These are phyloP conservation scores for Amanita polypyramis DNA, from an alignment of 768 basidiomycete genomes.

Conservation along the genomic window DNA sequence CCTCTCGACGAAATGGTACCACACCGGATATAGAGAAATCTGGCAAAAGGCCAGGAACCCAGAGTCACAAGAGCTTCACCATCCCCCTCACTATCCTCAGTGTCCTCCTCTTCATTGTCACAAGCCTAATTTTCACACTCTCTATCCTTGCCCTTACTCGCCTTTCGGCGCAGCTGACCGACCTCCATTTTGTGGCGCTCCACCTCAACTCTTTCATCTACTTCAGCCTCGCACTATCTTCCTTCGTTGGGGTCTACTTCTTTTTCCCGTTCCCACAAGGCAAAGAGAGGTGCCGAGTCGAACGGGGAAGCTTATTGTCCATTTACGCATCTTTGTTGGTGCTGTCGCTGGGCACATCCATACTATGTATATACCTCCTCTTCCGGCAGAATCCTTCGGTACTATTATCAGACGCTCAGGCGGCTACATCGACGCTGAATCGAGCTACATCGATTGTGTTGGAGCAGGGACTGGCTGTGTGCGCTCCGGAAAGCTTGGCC, in stretches of 20 bases:
- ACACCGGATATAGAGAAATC: no score
- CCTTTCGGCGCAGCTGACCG: no score
- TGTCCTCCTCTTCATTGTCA: not conserved
- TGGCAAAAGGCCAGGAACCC: no score
- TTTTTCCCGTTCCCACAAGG: not conserved
- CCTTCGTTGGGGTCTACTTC: not conserved
- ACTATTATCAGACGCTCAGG: no score
- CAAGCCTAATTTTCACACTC: no score
- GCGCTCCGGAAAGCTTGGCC: not conserved
- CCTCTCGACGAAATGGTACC: no score
- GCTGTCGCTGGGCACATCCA: not conserved
- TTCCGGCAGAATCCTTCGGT: no score
- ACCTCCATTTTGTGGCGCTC: no score
- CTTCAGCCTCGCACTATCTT: not conserved
- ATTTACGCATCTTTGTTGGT: not conserved
- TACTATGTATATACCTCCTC: no score
- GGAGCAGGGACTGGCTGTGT: not conserved
- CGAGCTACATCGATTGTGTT: not conserved
- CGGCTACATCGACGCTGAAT: no score
- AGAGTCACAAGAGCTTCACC: no score
- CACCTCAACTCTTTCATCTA: not conserved
- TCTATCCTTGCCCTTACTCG: no score
- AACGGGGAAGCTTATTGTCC: not conserved
- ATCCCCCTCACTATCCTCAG: not conserved
- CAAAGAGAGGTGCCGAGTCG: not conserved